Evolutionary conservation across 2,329 filamentous ascomycete genomes (phyloP), one percentile per base, ranked within the genome.

Genomic region (Monilinia aucupariae): DNA sequence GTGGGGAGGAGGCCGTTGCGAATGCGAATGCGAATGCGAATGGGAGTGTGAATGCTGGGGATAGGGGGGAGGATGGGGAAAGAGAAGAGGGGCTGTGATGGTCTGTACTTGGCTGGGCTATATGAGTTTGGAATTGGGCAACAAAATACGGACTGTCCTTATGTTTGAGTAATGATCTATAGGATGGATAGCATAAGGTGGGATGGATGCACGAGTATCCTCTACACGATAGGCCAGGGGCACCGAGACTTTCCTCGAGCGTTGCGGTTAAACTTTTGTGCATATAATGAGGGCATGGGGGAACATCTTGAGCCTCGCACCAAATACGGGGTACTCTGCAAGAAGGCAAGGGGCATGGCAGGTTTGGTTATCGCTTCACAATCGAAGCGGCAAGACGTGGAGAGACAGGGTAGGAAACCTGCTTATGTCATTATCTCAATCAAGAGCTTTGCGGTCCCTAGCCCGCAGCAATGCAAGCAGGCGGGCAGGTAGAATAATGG

Each of bases 1-100:
- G 90, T 73, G 80, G 80, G 5, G 82, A 81, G 66, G 74, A 75
- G 65, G 65, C 37, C 37, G 37, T 39, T 10, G 37, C 12, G 64
- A 71, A 20, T 54, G 53, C 43, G 52, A 6, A 6, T 30, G 27
- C 27, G 27, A n/a, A n/a, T n/a, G n/a, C n/a, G n/a, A 61, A 62
- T 65, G 80, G 80, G 5, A 82, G 81, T 66, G 74, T 41, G 61
- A 58, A 64, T 43, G 43, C 30, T 49, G 64, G 27, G 53, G 61
- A 27, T 41, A 22, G 15, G 20, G 45, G 30, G 54, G 54, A 51
- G 61, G 59, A 20, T 37, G 32, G 61, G 52, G 41, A 54, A 27
- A 30, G 49, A 47, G 32, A 59, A 41, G 25, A 13, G 37, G 25
- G 5, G 2, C 5, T 13, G 10, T 51, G 10, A 51, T 52, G 27